Evolutionary conservation across 306 rosid genomes (phyloP).

Genomic region (Potentilla sterilis): DNA sequence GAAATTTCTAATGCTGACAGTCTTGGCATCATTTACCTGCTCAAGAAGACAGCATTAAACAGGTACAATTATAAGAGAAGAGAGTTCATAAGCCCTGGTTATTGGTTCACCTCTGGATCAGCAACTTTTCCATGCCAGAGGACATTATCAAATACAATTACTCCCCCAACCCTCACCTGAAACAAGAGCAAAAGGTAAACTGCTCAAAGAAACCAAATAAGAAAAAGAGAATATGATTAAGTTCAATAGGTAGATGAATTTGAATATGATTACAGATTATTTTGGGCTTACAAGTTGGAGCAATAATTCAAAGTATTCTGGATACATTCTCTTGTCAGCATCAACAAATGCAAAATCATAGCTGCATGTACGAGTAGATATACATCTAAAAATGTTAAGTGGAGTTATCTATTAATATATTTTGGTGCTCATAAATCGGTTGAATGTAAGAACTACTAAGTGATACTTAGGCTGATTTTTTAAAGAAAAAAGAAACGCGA

Average conservation of each 20-base stretch:
- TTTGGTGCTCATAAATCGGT: not conserved
- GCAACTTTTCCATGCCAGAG: conserved; percentile 98
- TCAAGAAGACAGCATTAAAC: conserved; percentile 11
- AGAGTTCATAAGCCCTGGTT: not conserved
- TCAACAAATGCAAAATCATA: conserved; percentile 93
- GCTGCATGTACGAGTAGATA: no score
- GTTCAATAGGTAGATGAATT: not conserved
- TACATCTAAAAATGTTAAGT: no score
- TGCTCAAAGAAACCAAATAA: not conserved
- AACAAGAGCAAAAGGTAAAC: conserved; percentile 18
- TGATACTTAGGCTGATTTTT: not conserved
- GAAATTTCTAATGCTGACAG: conserved; percentile 73
- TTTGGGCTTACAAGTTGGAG: conserved; percentile 66
- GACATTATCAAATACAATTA: conserved; percentile 84
- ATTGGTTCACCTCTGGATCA: conserved; percentile 59
- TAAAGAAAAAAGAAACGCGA: not conserved
- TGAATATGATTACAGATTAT: not conserved
- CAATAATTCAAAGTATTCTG: conserved; percentile 70
- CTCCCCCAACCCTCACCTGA: conserved; percentile 85
- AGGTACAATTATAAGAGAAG: conserved; percentile 18
- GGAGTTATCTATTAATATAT: not conserved
- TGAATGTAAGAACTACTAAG: not conserved
- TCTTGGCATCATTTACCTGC: conserved; percentile 76
- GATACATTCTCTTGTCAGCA: conserved; percentile 88
- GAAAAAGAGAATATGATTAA: not conserved